Evolutionary conservation across 495 filamentous ascomycete species (phyloP), one percentile per base, ranked within the genome.

Genomic region (Penicillium egyptiacum): DNA sequence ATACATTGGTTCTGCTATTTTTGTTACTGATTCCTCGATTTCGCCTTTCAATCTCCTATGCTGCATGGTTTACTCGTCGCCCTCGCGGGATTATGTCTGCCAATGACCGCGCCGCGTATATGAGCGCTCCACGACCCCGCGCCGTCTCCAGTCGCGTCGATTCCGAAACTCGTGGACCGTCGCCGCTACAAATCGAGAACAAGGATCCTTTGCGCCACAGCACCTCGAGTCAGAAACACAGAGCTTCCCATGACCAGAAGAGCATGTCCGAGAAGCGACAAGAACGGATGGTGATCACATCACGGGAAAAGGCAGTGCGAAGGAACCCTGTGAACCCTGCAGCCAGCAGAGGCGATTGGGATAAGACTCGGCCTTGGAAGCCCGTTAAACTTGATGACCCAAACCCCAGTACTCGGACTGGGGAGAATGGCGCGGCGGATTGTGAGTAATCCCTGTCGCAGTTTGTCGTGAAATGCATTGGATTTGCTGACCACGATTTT

Each of bases 311-410:
- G 42, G 59, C 86, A 12, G 71, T 81, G 60, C 78, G 86, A 19
- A 80, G 79, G 66, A 91, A 87, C 61, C 84, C 88, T 7, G 79
- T 86, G 65, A 91, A 86, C 61, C 84, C 88, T 7, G 70, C 73
- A 48, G 61, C 72, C 22, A 80, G 70, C 49, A 61, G 75, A 48
- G 62, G 63, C 56, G 63, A 85, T 67, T 64, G 73, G 69, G 74
- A 82, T 42, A 74, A 69, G 37, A 70, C 60, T 64, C 72, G 62
- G 33, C 71, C 56, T 70, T 82, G 68, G 68, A 62, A 75, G 68
- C 50, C 59, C 1, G 57, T 46, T n/a, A 57, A 61, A 41, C 55
- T 63, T 5, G 70, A 81, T 64, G 70, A 75, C 72, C 35, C 70
- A n/a, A 79, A 70, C 51, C 61, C 74, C 5, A 78, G 76, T 61